A percentile compares a stretch with the other conserved stretches of the same genome.
Evolutionary conservation across 192 early-diverging fungal species (phyloP).

Genomic region (Gamsiella multidivaricata): DNA sequence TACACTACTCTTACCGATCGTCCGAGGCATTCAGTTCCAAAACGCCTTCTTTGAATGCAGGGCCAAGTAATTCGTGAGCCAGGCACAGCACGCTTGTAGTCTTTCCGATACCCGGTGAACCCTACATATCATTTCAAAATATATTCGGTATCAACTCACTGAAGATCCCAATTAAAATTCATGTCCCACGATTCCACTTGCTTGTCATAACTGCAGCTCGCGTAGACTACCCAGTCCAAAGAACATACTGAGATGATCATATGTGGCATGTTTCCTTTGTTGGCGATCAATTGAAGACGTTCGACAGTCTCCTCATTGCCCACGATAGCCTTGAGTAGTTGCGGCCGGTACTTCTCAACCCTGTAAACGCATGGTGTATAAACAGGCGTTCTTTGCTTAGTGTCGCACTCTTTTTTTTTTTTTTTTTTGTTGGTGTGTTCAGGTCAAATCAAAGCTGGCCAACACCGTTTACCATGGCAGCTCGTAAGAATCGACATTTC

Average conservation of each 20-base stretch:
- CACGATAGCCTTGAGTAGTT: conserved; percentile 87
- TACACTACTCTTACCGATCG: conserved; percentile 73
- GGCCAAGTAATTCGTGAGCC: conserved; percentile 89
- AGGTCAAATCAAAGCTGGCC: background rate
- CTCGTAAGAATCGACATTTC: conserved; percentile 63
- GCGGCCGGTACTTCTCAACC: conserved; percentile 97
- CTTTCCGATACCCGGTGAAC: conserved; percentile 97
- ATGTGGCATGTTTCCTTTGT: conserved; percentile 96
- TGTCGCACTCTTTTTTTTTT: background rate
- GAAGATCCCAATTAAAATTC: background rate
- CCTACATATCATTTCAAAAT: conserved; percentile 53
- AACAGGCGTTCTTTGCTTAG: background rate
- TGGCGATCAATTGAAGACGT: conserved; percentile 85
- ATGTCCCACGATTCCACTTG: no score
- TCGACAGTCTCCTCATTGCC: conserved; percentile 94
- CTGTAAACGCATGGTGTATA: conserved; percentile 26
- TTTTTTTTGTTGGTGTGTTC: background rate
- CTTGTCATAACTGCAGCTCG: no score
- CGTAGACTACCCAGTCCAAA: no score
- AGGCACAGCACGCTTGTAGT: conserved; percentile 96
- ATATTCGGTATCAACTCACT: background rate
- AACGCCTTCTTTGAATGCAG: conserved; percentile 90
- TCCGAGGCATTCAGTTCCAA: conserved; percentile 99
- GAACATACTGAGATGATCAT: conserved; percentile 84
- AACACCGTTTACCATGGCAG: conserved; percentile 58